Evolutionary conservation across 768 basidiomycete species (phyloP), one percentile per base, ranked within the genome.

Genomic region (Ephemerocybe angulata): DNA sequence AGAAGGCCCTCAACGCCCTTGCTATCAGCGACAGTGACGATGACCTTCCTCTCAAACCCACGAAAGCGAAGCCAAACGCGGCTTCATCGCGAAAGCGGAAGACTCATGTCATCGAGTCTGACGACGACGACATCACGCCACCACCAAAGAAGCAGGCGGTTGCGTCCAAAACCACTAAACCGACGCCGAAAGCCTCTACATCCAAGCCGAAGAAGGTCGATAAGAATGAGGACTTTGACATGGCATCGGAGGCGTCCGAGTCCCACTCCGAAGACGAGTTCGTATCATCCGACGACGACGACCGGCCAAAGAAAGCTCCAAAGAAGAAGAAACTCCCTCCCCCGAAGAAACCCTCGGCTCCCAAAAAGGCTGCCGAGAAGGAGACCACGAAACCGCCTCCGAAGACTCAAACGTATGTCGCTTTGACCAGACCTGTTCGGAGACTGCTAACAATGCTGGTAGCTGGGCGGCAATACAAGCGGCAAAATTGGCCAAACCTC

Each of bases 381-480:
- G 30, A 62, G 49, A 31, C 50, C 21, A 50, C 60, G 15, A 65
- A 64, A 47, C 56, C 58, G 17, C 50, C 52, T 19, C 35, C 47
- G 12, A 58, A 62, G n/a, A 58, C 52, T 4, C 52, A 62, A 13
- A 64, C 63, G 55, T 28, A 42, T 42, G 21, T 30, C 25, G 25
- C 21, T 2, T 46, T 54, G 6, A 29, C 28, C 30, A 41, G 3
- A 31, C 3, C 28, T 28, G 4, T 15, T 22, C 2, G 51, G n/a
- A 29, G 10, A 53, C 33, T 21, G n/a, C 50, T 47, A 21, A 52
- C 38, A 10, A 46, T 46, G 10, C 21, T 15, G 11, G n/a, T 56
- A 78, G 75, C 48, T 78, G 76, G 76, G 74, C 71, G 3, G 75
- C 77, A 1, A 69, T 70, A 21, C 75, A 80, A 55, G 87, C 86